Base-by-base conservation (phyloP, 2,329 filamentous ascomycete genomes). In the Penicillium sp. region DNA sequence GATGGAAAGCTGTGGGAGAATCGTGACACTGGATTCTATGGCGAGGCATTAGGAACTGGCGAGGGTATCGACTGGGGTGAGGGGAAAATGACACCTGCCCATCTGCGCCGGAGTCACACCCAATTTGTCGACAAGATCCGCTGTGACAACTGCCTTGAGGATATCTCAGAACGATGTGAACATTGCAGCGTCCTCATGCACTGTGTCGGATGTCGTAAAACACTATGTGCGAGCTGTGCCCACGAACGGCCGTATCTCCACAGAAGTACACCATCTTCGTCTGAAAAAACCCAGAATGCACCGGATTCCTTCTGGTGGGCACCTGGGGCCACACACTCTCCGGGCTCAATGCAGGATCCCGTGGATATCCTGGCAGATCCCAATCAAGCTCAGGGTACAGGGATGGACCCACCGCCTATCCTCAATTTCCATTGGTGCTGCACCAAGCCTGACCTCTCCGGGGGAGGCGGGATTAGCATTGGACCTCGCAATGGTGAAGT, bases 121-220 rank as follows among this genome's bases (percentile, higher is more conserved):
- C 76, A 73, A 4, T 86, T 85, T 62, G 73, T 84, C 15, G 76
- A 84, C 23, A 73, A 80, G 38, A 72, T 84, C 63, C 79, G 78
- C 54, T 86, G 83, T 66, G 77, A 84, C 48, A 78, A 79, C 56
- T 86, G 83, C 71, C 74, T 76, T 49, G 81, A 82, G 43, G 65
- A 72, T 33, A 84, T 86, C 43, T 67, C 77, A 41, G 83, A 86
- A 67, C 73, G 83, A 49, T 86, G 83, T 65, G 83, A 86, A 69
- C 83, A 84, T 58, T 86, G 83, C 69, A 85, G 83, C 57, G 81
- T 85, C 17, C 74, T 83, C 62, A 85, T 86, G 83, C 83, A 85
- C 67, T 86, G 83, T 65, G 81, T 83, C 67, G 83, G 83, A 38
- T 86, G 83, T 65, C 77, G 83, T 50, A 85, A 83, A 72, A 86